Evolutionary conservation across 2,329 filamentous ascomycete genomes (phyloP), one percentile per base, ranked within the genome.

Genomic region (Pezicula rhizophila): DNA sequence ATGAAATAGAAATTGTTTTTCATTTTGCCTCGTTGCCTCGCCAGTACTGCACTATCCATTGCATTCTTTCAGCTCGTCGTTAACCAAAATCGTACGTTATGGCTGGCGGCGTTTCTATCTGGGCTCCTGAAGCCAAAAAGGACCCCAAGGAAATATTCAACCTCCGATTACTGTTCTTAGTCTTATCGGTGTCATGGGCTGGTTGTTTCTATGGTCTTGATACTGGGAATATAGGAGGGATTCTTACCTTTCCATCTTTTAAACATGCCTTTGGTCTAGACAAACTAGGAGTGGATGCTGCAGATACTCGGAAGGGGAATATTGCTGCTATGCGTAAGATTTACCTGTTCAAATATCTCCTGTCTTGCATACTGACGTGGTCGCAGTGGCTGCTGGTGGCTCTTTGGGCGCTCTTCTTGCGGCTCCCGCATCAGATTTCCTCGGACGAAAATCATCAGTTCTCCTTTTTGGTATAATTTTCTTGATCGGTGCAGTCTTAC

Each of bases 221-320:
- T 37, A 45, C 43, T 18, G 43, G 43, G 12, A 45, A 45, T 37
- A 45, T 45, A 11, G 43, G 43, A 20, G 43, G 43, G 2, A 37
- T 45, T 18, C 35, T 45, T 17, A 45, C 43, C 8, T 37, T 45
- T 5, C 12, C 20, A 14, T 34, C 43, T 12, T 45, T 45, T 23
- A 17, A 45, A 15, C 43, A 45, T 37, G 43, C 43, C 15, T 45
- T 45, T n/a, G 43, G 43, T 23, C 34, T 45, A n/a, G 43, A 45
- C 15, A 14, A 5, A 8, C 31, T 45, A 14, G 8, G 5, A 10
- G 12, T 14, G 8, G 43, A 34, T 20, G 43, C 31, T 18, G 26
- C 38, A 10, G 43, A 45, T 23, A 14, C 3, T 8, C 17, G 43
- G 11, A 37, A 45, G 15, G 43, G 43, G 18, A 37, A 45, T 20